Evolutionary conservation across 2,329 filamentous ascomycete species (phyloP).

Genomic region (Colletotrichum neosansevieriae): DNA sequence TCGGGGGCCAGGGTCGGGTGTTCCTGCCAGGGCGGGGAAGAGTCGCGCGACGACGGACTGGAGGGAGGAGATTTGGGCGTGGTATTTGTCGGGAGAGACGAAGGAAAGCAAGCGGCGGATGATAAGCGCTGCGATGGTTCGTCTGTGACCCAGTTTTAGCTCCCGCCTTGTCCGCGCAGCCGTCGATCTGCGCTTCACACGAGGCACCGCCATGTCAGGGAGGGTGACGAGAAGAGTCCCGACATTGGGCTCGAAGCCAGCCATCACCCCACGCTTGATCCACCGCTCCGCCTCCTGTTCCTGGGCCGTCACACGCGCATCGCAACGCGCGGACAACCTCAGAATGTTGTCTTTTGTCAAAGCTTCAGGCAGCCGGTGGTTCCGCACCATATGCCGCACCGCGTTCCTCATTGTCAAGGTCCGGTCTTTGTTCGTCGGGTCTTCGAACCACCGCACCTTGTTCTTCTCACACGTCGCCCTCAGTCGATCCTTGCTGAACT

Average conservation of each 20-base stretch:
- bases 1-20: conserved; percentile 36
- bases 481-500: conserved; percentile 79
- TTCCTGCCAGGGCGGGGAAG: conserved; percentile 57
- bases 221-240: conserved; percentile 63
- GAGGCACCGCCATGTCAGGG: conserved; percentile 50
- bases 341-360: conserved; percentile 75
- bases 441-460: conserved; percentile 81
- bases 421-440: conserved; percentile 82
- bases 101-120: conserved; percentile 62
- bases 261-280: conserved; percentile 62
- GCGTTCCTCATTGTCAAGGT: conserved; percentile 86
- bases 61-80: conserved; percentile 57
- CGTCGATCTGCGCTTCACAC: conserved; percentile 33
- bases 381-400: conserved; percentile 73
- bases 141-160: conserved; percentile 51
- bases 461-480: conserved; percentile 79
- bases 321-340: conserved; percentile 66
- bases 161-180: conserved; percentile 40
- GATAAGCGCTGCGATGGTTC: conserved; percentile 59
- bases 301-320: conserved; percentile 55
- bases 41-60: conserved; percentile 60
- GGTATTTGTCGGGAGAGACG: conserved; percentile 61
- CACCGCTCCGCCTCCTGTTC: conserved; percentile 66
- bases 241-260: conserved; percentile 59
- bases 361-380: conserved; percentile 74